Evolutionary conservation across 2,329 filamentous ascomycete species (phyloP), one percentile per base, ranked within the genome.

Genomic region (Xylariomycetidae sp.): DNA sequence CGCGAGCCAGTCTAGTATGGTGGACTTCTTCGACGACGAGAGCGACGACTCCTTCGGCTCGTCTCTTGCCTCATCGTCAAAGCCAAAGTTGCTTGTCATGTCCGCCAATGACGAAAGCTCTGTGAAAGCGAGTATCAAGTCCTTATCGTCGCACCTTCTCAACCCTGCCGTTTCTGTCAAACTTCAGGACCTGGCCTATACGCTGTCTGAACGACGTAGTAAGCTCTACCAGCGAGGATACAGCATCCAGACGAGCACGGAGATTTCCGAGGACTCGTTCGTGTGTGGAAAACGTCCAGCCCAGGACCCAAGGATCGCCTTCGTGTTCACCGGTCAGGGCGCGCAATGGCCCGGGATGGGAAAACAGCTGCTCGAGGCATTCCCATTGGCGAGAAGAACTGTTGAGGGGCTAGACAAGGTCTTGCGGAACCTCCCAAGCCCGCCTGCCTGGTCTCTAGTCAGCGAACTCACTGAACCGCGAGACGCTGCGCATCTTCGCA

Each of bases 311-410:
- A 27, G 17, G 2, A 25, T 48, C n/a, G 45, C 42, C 1, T 45
- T 47, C 12, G 31, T 51, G 10, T 52, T 52, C 27, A 51, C 48
- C 0, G 49, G 48, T 1, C 49, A 52, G 25, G 49, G 49, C 10
- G 42, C 48, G 2, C 49, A 52, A 22, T 52, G 46, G 48, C 30
- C 44, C 1, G 33, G 39, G 26, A 52, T 50, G 49, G 49, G 46
- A 6, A 31, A 26, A 7, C 27, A 33, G 7, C 25, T 43, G 5
- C 2, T 39, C 3, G 6, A 33, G 0, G 18, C 8, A 1, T 49
- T 47, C 25, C 42, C 49, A 0, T 12, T 16, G 1, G 31, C 37
- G 1, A 31, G 33, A 1, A 2, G 8, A 1, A 37, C 41, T 5
- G 27, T 48, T 6, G 17, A 39, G 12, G 28, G 30, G 4, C 28